Base-by-base conservation (phyloP, 805 yeast genomes). In the Kodamaea hsintzibuensis region DNA sequence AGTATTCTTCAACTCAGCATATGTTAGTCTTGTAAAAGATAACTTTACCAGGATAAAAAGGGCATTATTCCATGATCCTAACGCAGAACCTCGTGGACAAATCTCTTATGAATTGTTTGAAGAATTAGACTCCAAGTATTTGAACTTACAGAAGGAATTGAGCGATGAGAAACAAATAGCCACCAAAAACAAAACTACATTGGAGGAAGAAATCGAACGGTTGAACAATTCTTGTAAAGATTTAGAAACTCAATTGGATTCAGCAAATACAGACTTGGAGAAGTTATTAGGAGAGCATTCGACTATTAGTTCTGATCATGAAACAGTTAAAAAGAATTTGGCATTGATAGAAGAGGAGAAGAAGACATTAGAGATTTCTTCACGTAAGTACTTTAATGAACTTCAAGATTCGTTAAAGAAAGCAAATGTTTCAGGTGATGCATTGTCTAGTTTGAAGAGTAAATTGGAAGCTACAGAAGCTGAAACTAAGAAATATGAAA, bases 31-130 rank as follows among this genome's bases (percentile, higher is more conserved):
- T 50, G 72, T 95, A 43, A 84, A 84, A 57, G 95, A 88, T 1
- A 88, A 90, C 61, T 83, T 80, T 57, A 60, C 70, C 7, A 78
- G 97, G 54, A 82, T 95, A 25, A 81, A 80, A 57, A 79, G 84
- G 45, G 86, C 96, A 0, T 70, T 93, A 37, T 84, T 84, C 37
- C 87, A 84, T 57, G 90, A 85, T 61, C 96, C 98, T 0, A 72
- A 77, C 5, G 67, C 80, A 44, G 96, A 89, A 61, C 96, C 98
- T 0, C 75, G 78, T 38, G 80, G 82, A 0, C 78, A 81, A 47
- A 71, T 92, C 1, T 82, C 92, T 0, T 87, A 80, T 61, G 93
- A 82, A 48, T 77, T 78, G 52, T 83, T 69, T 57, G 84, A 80
- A 51, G 78, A 76, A 22, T 60, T 81, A 16, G 81, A 79, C 55